Evolutionary conservation across 2,329 filamentous ascomycete species (phyloP), one percentile per base, ranked within the genome.

Genomic region (Cryphonectria naterciae): DNA sequence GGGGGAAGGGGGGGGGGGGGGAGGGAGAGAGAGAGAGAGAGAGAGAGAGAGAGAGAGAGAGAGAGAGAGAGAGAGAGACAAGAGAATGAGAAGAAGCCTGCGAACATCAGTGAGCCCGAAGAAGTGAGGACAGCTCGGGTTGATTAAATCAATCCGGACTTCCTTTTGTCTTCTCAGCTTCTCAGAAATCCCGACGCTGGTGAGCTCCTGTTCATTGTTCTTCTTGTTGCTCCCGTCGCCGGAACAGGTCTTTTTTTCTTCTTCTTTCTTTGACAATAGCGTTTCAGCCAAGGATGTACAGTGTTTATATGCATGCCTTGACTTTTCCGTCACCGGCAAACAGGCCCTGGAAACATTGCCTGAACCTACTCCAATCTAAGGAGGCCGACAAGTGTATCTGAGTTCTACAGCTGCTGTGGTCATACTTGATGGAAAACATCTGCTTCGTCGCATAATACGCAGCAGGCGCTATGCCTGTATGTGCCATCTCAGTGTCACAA

Each of bases 121-220:
- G 4, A 35, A 22, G 22, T 43, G 22, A 49, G 35, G 19, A 52
- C n/a, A 46, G 56, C 52, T 39, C 17, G 52, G 28, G 19, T 68
- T 43, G 46, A 22, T 41, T 11, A 58, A n/a, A 66, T 25, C 32
- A 41, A 28, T 56, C 49, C 8, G 49, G 37, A 54, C 46, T 49
- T 10, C 37, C 68, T 69, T 72, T 70, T 65, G 70, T 63, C 43
- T n/a, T 13, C 15, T 4, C 22, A 54, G 8, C 15, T 35, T 13
- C 25, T 22, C 37, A 52, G 13, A 49, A 37, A 32, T 52, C 54
- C 43, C 46, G 49, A 35, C 54, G 32, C 61, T 22, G 32, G 62
- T 41, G 43, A 32, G 43, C 54, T 35, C 54, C 49, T 25, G 67
- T 70, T 68, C 68, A 70, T 70, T 68, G 62, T 58, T 70, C 61